These are phyloP conservation scores for Penicillium bialowiezense DNA, from an alignment of 495 filamentous ascomycete genomes.

Conservation along the genomic window DNA sequence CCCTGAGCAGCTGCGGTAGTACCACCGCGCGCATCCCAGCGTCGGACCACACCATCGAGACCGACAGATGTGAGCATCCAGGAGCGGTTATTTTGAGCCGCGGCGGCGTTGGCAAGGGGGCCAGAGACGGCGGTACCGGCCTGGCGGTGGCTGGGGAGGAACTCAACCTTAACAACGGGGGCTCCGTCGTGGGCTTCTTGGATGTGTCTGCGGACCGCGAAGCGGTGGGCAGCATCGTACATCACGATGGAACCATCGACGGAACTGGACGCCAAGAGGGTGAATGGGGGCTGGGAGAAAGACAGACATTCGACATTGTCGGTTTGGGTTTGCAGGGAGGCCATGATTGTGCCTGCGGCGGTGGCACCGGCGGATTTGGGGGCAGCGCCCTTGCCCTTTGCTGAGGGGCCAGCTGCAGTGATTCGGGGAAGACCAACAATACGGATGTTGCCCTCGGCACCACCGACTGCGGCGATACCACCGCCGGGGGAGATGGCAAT, in stretches of 20 bases:
- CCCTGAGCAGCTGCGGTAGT: conserved; percentile 62
- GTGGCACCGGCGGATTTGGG: conserved; percentile 44
- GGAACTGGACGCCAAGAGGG: conserved; percentile 79
- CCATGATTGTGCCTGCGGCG: conserved; percentile 78
- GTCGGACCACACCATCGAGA: conserved; percentile 79
- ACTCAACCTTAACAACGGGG: conserved; percentile 89
- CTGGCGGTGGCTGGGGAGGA: conserved; percentile 51
- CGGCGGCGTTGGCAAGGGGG: conserved; percentile 22
- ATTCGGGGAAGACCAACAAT: conserved; percentile 81
- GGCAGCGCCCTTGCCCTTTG: conserved; percentile 24
- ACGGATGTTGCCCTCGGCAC: conserved; percentile 78
- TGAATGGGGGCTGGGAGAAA: conserved; percentile 72
- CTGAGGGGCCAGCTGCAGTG: conserved; percentile 29
- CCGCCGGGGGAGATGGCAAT: conserved; percentile 77
- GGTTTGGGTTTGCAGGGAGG: conserved; percentile 62
- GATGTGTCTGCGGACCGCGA: conserved; percentile 77
- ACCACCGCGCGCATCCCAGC: conserved; percentile 85
- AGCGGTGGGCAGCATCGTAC: conserved; percentile 79
- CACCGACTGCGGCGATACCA: conserved; percentile 78
- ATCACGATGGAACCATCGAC: conserved; percentile 90
- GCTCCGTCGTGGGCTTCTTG: conserved; percentile 74
- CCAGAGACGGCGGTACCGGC: conserved; percentile 22
- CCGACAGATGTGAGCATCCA: conserved; percentile 78
- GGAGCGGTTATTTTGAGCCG: conserved; percentile 32
- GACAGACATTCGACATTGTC: conserved; percentile 84